Base-by-base conservation (phyloP, 768 basidiomycete genomes). In the Chlorophyllum brunneum region DNA sequence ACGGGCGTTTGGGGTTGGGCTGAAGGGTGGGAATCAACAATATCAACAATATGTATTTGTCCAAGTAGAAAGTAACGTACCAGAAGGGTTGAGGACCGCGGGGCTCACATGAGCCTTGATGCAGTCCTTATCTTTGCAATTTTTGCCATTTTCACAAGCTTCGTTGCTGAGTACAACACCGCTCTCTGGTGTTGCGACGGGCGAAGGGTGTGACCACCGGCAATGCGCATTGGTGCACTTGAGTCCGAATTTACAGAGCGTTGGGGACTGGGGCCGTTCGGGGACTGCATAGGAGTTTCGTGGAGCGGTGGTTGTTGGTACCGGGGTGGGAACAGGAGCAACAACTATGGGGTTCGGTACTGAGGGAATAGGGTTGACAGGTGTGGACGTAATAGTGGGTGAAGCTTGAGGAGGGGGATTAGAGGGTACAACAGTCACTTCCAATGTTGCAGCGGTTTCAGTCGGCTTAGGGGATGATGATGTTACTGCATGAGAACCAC, bases 81-180 rank as follows among this genome's bases (percentile, higher is more conserved):
- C 81, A 70, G 77, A 76, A 60, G 85, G 82, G 56, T 83, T 79
- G 13, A 83, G 73, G 33, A 82, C 83, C 13, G 94, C 91, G 9
- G 93, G 92, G 61, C 92, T 94, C 54, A 93, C 86, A 66, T 98
- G 94, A 20, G 83, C 83, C 65, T 92, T 92, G 52, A 88, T 82
- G 66, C 94, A 98, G 67, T 98, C 95, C 64, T 90, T 85, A 67
- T 99, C 93, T 62, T 88, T 85, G 69, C 97, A 99, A 40, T 86
- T 74, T 64, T 85, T 88, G 15, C 91, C 91, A 43, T 86, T 82
- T 61, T 94, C 90, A 67, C 97, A 99, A 16, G 92, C 76, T 52
- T 98, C 95, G 52, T 90, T 93, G 60, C 90, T 95, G 51, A 99
- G 75, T 1, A 98, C 97, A 56, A 99, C 80, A 7, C 95, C 97